phyloP scores from a whole-genome alignment of 2,329 filamentous ascomycete species.

The Trichoderma koningiopsis region DNA sequence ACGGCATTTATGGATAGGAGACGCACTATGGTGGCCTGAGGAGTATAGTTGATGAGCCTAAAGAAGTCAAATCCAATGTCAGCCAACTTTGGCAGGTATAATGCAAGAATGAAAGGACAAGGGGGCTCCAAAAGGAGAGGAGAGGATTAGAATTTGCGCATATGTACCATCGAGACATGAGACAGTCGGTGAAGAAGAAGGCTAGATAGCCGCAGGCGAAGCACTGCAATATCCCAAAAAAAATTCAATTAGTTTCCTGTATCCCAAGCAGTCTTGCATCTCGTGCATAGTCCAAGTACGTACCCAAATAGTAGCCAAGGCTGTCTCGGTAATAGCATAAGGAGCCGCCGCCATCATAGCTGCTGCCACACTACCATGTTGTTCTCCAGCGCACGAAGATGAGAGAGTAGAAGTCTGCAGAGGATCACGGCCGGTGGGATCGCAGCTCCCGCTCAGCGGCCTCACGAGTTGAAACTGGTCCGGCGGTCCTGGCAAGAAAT shows the following conservation, averaged over 20 bases:
- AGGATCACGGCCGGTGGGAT: background rate
- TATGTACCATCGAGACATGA: constrained; percentile 76
- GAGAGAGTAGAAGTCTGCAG: background rate
- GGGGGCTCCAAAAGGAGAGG: background rate
- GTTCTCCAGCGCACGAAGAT: constrained; percentile 1
- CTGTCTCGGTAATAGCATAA: constrained; percentile 64
- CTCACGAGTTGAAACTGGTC: constrained; percentile 37
- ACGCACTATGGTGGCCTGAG: constrained; percentile 76
- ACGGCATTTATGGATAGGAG: constrained; percentile 73
- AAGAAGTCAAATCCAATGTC: background rate
- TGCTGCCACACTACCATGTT: background rate
- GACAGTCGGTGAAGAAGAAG: constrained; percentile 81
- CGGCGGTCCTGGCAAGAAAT: constrained; percentile 52
- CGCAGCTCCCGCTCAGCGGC: constrained; percentile 25
- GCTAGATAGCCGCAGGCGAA: constrained; percentile 75
- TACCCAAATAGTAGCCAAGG: constrained; percentile 75
- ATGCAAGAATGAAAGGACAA: background rate
- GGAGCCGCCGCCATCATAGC: constrained; percentile 30
- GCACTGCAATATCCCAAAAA: constrained; percentile 53
- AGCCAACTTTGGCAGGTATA: background rate
- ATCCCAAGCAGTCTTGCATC: background rate
- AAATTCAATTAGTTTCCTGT: background rate
- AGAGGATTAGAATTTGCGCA: constrained; percentile 31
- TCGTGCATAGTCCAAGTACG: constrained; percentile 34
- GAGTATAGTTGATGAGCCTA: constrained; percentile 83